Evolutionary conservation across 441 rosid species (phyloP).

Genomic region (Brassica hybrid): DNA sequence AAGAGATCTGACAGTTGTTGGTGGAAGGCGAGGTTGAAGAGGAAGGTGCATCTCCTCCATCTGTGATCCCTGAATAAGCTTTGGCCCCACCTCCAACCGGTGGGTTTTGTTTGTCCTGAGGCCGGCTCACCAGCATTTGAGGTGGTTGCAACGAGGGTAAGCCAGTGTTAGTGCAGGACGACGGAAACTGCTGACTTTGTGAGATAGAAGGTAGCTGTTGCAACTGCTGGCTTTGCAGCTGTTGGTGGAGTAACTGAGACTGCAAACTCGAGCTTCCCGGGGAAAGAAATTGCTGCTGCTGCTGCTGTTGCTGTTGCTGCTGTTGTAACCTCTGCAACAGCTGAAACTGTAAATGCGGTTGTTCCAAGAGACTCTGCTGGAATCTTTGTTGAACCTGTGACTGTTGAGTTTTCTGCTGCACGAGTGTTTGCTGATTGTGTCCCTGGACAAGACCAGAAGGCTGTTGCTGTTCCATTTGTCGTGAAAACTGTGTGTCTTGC

Average conservation of each 20-base stretch:
- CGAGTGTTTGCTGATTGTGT: constrained; percentile 68
- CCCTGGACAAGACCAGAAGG: constrained; percentile 59
- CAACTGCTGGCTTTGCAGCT: constrained; percentile 53
- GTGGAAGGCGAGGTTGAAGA: constrained; percentile 96
- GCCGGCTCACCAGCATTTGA: constrained; percentile 56
- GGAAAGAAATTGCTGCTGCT: constrained; percentile 65
- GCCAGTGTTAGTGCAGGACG: constrained; percentile 54
- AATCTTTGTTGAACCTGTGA: constrained; percentile 60
- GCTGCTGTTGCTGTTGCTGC: constrained; percentile 67
- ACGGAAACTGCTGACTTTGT: constrained; percentile 70
- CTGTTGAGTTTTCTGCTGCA: constrained; percentile 70
- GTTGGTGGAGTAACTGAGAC: constrained; percentile 57
- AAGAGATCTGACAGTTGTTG: constrained; percentile 78
- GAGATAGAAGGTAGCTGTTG: constrained; percentile 58
- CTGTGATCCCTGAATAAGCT: constrained; percentile 72
- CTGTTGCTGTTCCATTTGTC: constrained; percentile 70
- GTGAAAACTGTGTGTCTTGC: constrained; percentile 70
- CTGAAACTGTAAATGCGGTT: constrained; percentile 85
- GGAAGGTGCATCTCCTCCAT: constrained; percentile 91
- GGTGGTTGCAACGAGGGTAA: constrained; percentile 65
- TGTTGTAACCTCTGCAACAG: constrained; percentile 67
- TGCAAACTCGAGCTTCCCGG: constrained; percentile 58
- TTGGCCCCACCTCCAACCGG: constrained; percentile 49
- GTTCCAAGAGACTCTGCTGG: constrained; percentile 72
- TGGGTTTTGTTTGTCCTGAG: constrained; percentile 61